Evolutionary conservation across 2,329 filamentous ascomycete species (phyloP).

Genomic region (Monilinia fructigena): DNA sequence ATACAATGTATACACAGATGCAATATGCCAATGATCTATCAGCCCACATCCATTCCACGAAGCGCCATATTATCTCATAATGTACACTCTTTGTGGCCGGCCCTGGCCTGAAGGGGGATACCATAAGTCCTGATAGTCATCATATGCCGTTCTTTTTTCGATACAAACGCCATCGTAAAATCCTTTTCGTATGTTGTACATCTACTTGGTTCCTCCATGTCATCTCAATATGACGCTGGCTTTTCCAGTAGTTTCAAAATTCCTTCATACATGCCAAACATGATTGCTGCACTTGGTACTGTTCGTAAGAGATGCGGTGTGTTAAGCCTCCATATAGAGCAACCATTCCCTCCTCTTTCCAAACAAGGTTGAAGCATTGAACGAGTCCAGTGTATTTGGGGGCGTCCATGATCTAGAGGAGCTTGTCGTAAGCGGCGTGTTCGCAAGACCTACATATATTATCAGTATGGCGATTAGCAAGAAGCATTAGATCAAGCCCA

Average conservation of each 20-base stretch:
- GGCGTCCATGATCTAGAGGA: slow-evolving; percentile 66
- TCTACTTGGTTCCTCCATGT: background rate
- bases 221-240: slow-evolving; percentile 34
- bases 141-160: slow-evolving; percentile 21
- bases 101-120: slow-evolving; percentile 9
- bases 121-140: slow-evolving; percentile 16
- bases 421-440: slow-evolving; percentile 82
- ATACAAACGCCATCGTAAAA: slow-evolving; percentile 30
- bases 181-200: slow-evolving; percentile 22
- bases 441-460: slow-evolving; percentile 61
- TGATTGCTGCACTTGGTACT: slow-evolving; percentile 89
- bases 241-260: slow-evolving; percentile 39
- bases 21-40: slow-evolving; percentile 12
- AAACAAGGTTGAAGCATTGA: slow-evolving; percentile 86
- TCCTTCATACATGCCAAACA: slow-evolving; percentile 78
- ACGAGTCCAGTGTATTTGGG: slow-evolving; percentile 86
- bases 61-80: slow-evolving; percentile 19
- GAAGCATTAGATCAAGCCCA: slow-evolving; percentile 42
- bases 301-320: slow-evolving; percentile 85
- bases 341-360: slow-evolving; percentile 82
- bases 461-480: slow-evolving; percentile 18
- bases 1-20: background rate
- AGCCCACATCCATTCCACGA: slow-evolving; percentile 7
- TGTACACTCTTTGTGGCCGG: slow-evolving; percentile 16
- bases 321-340: slow-evolving; percentile 88